Conservation (phyloP, 805 yeast species). For the Novakomyces olei region DNA sequence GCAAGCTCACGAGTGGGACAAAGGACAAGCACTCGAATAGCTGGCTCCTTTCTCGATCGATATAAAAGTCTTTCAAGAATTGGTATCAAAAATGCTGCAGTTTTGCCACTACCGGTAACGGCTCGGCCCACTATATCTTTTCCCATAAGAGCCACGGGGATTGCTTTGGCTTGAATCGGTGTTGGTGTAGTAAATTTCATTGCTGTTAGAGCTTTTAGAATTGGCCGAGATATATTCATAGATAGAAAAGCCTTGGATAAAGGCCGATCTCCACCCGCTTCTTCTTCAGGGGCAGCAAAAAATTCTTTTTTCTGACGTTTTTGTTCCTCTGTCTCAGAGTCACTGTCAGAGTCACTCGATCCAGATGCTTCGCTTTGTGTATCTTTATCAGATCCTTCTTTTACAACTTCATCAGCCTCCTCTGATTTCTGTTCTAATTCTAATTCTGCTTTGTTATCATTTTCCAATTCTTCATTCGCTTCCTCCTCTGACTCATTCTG, state of each 20-base stretch:
- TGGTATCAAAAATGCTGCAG: slow-evolving; percentile 95
- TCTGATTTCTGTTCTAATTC: slow-evolving; percentile 6
- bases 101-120: slow-evolving; percentile 97
- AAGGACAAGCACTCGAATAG: slow-evolving; percentile 75
- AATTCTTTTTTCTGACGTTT: slow-evolving; percentile 13
- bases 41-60: slow-evolving; percentile 65
- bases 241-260: slow-evolving; percentile 48
- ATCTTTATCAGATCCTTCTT: slow-evolving; percentile 14
- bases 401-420: slow-evolving; percentile 15
- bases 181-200: slow-evolving; percentile 77
- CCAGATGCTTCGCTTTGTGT: slow-evolving; percentile 16
- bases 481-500: slow-evolving; percentile 4
- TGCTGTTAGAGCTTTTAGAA: slow-evolving; percentile 57
- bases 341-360: slow-evolving; percentile 19
- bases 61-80: slow-evolving; percentile 76
- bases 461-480: slow-evolving; percentile 5
- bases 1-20: slow-evolving; percentile 97
- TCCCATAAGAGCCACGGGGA: slow-evolving; percentile 82
- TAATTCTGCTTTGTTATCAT: background rate
- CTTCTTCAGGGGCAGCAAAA: slow-evolving; percentile 14
- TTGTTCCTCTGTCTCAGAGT: slow-evolving; percentile 15
- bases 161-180: slow-evolving; percentile 80
- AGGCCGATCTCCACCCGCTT: slow-evolving; percentile 17
- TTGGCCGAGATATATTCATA: slow-evolving; percentile 70
- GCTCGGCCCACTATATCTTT: slow-evolving; percentile 98